Evolutionary conservation across 2,329 filamentous ascomycete species (phyloP).

Genomic region (Fusarium newnesense): DNA sequence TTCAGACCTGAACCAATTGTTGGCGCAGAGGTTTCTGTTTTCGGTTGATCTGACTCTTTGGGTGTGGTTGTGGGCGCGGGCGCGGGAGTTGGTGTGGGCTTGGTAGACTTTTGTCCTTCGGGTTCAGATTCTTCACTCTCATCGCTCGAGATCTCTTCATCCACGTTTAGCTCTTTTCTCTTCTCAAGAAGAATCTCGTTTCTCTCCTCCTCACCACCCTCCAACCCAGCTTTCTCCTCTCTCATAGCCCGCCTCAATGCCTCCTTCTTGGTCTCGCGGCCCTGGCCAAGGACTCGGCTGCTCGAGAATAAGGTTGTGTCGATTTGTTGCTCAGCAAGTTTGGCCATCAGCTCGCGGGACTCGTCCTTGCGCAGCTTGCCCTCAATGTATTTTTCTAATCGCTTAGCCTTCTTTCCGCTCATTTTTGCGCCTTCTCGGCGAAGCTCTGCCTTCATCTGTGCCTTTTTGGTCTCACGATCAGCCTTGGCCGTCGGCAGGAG

Average conservation of each 20-base stretch:
- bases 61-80: background rate
- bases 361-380: conserved; percentile 96
- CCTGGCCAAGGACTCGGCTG: conserved; percentile 79
- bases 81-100: background rate
- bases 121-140: conserved; percentile 26
- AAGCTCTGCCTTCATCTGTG: conserved; percentile 64
- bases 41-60: conserved; percentile 4
- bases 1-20: conserved; percentile 82
- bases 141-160: conserved; percentile 40
- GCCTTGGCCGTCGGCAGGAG: conserved; percentile 56
- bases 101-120: background rate
- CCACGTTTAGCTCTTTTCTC: conserved; percentile 44
- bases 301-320: conserved; percentile 86
- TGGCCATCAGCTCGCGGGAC: conserved; percentile 83
- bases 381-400: conserved; percentile 78
- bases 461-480: conserved; percentile 65
- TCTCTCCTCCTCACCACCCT: conserved; percentile 61
- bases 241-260: conserved; percentile 70
- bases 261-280: conserved; percentile 76
- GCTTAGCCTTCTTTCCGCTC: conserved; percentile 73
- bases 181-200: conserved; percentile 64
- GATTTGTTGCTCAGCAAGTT: conserved; percentile 80
- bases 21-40: conserved; percentile 6
- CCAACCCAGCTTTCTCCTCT: conserved; percentile 73
- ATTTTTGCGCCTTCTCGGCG: conserved; percentile 63